A percentile compares a stretch with the other conserved stretches of the same genome.
These are phyloP conservation scores for Penicillium soppii DNA, from an alignment of 495 filamentous ascomycete genomes.

Conservation along the genomic window DNA sequence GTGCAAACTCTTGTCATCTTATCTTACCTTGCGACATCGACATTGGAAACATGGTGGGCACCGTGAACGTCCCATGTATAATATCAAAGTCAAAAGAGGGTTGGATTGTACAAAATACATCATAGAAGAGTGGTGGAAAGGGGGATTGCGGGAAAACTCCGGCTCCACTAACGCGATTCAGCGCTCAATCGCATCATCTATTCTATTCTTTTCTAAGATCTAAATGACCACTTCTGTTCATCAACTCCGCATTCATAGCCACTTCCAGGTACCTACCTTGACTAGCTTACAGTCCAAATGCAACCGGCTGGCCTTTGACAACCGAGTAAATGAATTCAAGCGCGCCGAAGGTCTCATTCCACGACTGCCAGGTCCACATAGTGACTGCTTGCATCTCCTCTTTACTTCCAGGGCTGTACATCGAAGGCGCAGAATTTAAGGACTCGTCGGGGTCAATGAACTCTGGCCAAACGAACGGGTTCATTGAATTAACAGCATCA, in stretches of 20 bases:
- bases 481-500: not conserved
- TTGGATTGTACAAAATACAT: too few relatives aligned
- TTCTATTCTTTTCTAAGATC: not conserved
- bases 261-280: too few relatives aligned
- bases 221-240: too few relatives aligned
- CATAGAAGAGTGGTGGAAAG: too few relatives aligned
- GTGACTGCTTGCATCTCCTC: not conserved
- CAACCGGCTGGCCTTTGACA: too few relatives aligned
- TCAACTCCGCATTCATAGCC: too few relatives aligned
- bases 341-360: not conserved
- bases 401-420: not conserved
- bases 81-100: not conserved
- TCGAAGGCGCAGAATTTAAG: not conserved
- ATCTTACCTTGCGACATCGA: constrained; percentile 17
- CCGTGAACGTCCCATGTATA: constrained; percentile 10
- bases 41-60: constrained; percentile 16
- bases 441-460: not conserved
- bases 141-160: not conserved
- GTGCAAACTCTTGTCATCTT: not conserved
- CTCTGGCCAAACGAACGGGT: constrained; percentile 4
- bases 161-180: not conserved
- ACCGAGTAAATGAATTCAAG: not conserved
- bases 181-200: not conserved
- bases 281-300: too few relatives aligned
- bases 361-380: not conserved